Evolutionary conservation across 257 asterid species (phyloP), one percentile per base, ranked within the genome.

Genomic region (Mentha longifolia): DNA sequence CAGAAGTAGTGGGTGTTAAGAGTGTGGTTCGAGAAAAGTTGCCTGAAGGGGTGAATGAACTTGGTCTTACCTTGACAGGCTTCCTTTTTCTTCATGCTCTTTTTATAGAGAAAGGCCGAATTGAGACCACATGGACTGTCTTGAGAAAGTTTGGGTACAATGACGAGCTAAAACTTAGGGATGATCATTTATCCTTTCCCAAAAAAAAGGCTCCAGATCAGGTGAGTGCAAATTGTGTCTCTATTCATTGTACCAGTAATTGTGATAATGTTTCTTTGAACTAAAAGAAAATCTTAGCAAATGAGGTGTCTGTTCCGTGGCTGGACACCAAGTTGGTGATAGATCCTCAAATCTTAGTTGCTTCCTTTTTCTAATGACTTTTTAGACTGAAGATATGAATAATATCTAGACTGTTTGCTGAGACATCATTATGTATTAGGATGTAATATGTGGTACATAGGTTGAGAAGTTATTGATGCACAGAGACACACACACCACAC

Each of bases 71-170:
- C 79, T 83, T 92, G 61, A 81, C 93, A 0, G 99, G 99, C 13
- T 95, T 95, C 86, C 93, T 91, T 74, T 89, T 80, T 74, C 92
- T 95, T 73, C 97, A 89, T 80, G 93, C 96, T 73, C 95, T 92
- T 83, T 95, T 92, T 79, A 92, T 95, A 67, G 98, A 95, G 88
- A 92, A 83, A 84, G 96, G 97, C 45, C 86, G 96, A 31, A 79
- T 90, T 28, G 98, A 95, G 85, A 89, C 98, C 72, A 86, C 93
- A 1, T 95, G 97, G 99, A 82, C 90, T 17, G 98, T 95, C 31
- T 74, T 95, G 77, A 85, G 99, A 79, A 89, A 86, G 82, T 95
- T 85, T 84, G 98, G 98, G 52, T 95, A 95, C 78, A 74, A 87
- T 73, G 92, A 95, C 62, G 96, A 92, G 70, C 86, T 95, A 49